A percentile compares a stretch with the other conserved stretches of the same genome.
phyloP scores from a whole-genome alignment of 139 green algal genomes.

The Coccomyxa sp. region DNA sequence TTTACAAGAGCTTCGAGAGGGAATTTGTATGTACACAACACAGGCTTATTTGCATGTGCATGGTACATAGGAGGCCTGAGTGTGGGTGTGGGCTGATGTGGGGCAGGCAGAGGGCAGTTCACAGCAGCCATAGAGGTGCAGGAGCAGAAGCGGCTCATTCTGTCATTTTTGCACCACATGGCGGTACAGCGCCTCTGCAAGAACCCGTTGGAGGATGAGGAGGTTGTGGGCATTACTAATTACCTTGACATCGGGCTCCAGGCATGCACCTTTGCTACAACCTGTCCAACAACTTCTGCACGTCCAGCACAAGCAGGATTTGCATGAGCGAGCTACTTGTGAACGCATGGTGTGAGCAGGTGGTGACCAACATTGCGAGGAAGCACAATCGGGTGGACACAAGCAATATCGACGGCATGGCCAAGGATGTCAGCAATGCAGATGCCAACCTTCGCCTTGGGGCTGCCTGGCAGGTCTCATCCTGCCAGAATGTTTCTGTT shows the following conservation, averaged over 20 bases:
- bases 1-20: neutral
- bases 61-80: too few relatives aligned
- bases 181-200: constrained; percentile 51
- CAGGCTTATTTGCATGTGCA: too few relatives aligned
- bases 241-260: constrained; percentile 76
- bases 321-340: too few relatives aligned
- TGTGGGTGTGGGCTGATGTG: too few relatives aligned
- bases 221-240: constrained; percentile 81
- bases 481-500: neutral
- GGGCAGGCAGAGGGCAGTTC: constrained; percentile 40
- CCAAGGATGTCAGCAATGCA: neutral
- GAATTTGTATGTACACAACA: too few relatives aligned
- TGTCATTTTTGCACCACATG: constrained; percentile 60
- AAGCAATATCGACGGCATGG: too few relatives aligned
- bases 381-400: neutral
- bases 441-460: constrained; percentile 1
- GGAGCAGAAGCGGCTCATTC: constrained; percentile 14
- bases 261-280: constrained; percentile 17
- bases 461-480: constrained; percentile 4
- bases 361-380: constrained; percentile 16
- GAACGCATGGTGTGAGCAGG: constrained; percentile 6
- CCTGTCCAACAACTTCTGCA: neutral
- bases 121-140: constrained; percentile 55
- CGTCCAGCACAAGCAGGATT: too few relatives aligned
- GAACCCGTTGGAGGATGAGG: constrained; percentile 68